Evolutionary conservation across 345 rosid species (phyloP), one percentile per base, ranked within the genome.

Genomic region (Pugionium cornutum): DNA sequence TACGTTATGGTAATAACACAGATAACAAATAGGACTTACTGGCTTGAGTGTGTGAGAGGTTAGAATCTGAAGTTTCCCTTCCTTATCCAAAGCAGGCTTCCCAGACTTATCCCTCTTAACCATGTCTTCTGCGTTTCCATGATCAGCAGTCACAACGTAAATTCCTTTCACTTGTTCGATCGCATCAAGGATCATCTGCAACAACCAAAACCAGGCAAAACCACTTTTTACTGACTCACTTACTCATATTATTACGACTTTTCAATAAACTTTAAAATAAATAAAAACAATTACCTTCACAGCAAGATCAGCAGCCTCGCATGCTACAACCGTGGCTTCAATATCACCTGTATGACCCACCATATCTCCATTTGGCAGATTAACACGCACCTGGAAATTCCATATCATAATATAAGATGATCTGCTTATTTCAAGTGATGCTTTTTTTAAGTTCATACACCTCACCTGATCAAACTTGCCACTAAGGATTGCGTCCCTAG

Each of bases 301-400:
- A 28, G 92, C 92, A 3, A 75, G 83, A 74, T 95, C 97, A 47
- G 96, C 92, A 74, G 83, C 95, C 80, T 91, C 87, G 80, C 99
- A 95, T 2, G 85, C 96, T 47, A 91, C 91, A 34, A 84, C 65
- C 0, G 92, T 94, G 10, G 97, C 97, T 60, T 81, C 76, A 43
- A 94, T 82, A 53, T 94, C 97, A 76, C 99, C 97, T 0, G 97
- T 94, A 46, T 94, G 99, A 68, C 99, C 99, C 56, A 94, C 99
- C 99, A 90, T 90, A 81, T 94, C 97, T 56, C 95, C 45, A 67
- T 91, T 94, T 66, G 97, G 96, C 25, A 91, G 35, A 81, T 94
- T 94, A 59, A 91, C 96, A 56, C 96, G 85, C 29, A 94, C 85
- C 98, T 92, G 60, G 36, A 67, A 69, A 69, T 59, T 42, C 11